These are phyloP conservation scores for Ceratocystis variospora DNA, from an alignment of 2,329 filamentous ascomycete genomes.

Conservation along the genomic window DNA sequence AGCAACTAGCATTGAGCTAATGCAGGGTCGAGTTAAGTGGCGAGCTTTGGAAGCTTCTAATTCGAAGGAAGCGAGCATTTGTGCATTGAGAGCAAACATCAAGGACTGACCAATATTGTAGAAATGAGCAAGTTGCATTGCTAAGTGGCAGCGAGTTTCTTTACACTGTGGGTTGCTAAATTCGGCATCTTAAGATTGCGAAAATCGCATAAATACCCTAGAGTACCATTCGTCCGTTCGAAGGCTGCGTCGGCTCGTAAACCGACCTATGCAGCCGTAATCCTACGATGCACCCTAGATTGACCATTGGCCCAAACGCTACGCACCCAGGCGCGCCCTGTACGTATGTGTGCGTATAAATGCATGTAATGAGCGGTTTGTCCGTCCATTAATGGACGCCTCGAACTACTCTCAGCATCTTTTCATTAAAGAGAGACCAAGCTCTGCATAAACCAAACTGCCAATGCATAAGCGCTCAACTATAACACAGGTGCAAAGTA, in stretches of 20 bases:
- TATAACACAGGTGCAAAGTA: no score
- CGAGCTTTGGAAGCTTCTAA: slow-evolving; percentile 6
- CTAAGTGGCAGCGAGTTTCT: not conserved
- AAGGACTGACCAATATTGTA: not conserved
- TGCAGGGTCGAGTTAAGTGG: not conserved
- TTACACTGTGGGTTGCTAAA: not conserved
- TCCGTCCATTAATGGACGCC: not conserved
- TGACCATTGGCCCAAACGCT: not conserved
- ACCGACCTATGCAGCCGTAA: not conserved
- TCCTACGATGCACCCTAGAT: not conserved
- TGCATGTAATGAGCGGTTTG: not conserved
- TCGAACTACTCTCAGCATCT: not conserved
- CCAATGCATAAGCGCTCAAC: not conserved
- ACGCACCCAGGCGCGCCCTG: not conserved
- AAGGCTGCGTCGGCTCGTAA: not conserved
- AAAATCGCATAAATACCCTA: not conserved
- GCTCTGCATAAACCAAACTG: not conserved
- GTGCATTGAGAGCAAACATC: not conserved
- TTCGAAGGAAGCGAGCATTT: not conserved
- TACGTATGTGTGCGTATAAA: not conserved
- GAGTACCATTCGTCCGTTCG: not conserved
- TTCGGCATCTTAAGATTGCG: not conserved
- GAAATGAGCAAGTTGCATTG: not conserved
- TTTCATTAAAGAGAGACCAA: not conserved
- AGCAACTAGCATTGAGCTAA: not conserved